These are phyloP conservation scores for Penicillium pulvis DNA, from an alignment of 495 filamentous ascomycete species.

Conservation along the genomic window DNA sequence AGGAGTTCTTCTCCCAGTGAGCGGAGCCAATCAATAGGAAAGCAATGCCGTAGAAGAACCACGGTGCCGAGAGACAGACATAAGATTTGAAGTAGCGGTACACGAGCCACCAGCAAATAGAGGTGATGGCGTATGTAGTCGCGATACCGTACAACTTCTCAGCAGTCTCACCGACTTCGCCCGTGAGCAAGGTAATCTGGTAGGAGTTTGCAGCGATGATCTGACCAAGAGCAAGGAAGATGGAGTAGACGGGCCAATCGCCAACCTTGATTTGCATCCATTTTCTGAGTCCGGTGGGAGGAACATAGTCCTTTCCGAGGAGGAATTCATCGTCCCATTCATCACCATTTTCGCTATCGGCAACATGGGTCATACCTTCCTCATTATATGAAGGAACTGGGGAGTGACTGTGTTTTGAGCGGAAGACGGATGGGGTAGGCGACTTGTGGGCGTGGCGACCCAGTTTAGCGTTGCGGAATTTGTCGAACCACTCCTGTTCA, in stretches of 20 bases:
- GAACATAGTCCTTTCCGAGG: constrained; percentile 64
- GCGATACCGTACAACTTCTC: constrained; percentile 68
- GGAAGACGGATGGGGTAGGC: constrained; percentile 48
- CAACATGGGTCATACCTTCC: constrained; percentile 31
- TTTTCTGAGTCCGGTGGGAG: constrained; percentile 64
- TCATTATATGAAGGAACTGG: constrained; percentile 42
- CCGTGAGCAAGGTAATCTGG: constrained; percentile 69
- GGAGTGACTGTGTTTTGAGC: constrained; percentile 27
- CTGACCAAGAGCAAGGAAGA: constrained; percentile 65
- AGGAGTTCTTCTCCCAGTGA: constrained; percentile 47
- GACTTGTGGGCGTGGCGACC: constrained; percentile 48
- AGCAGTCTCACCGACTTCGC: constrained; percentile 62
- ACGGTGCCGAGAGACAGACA: constrained; percentile 60
- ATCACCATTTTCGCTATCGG: constrained; percentile 27
- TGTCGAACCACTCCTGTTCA: constrained; percentile 69
- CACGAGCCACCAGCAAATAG: constrained; percentile 64
- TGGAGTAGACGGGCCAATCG: constrained; percentile 75
- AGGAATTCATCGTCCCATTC: constrained; percentile 57
- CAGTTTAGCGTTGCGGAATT: constrained; percentile 59
- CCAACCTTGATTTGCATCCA: constrained; percentile 49
- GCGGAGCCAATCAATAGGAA: constrained; percentile 68
- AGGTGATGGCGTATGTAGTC: constrained; percentile 63
- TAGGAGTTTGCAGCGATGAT: constrained; percentile 73
- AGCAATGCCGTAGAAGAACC: constrained; percentile 64
- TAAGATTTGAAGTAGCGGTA: constrained; percentile 65